Evolutionary conservation across 2,329 filamentous ascomycete species (phyloP).

Genomic region (Nannizziopsis barbatae): DNA sequence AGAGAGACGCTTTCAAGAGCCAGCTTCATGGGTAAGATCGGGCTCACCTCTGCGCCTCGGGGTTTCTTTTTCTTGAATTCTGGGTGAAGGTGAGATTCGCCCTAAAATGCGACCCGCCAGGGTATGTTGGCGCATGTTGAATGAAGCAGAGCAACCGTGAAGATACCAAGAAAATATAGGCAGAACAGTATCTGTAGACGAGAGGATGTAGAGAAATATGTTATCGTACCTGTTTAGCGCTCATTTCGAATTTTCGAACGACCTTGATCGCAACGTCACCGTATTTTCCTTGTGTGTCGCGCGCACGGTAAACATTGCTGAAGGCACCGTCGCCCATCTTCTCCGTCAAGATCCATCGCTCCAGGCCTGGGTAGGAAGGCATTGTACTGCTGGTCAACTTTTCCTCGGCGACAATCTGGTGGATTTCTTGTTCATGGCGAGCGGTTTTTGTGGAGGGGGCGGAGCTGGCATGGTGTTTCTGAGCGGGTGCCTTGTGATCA

Average conservation of each 20-base stretch:
- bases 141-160: not conserved
- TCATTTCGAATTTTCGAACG: slow-evolving; percentile 98
- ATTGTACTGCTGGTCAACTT: slow-evolving; percentile 75
- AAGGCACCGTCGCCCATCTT: slow-evolving; percentile 99
- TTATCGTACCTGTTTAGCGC: slow-evolving; percentile 71
- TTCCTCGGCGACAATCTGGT: slow-evolving; percentile 83
- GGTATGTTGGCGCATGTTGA: slow-evolving; percentile 7
- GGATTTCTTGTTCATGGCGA: slow-evolving; percentile 53
- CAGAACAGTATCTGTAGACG: not conserved
- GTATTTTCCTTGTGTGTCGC: slow-evolving; percentile 58
- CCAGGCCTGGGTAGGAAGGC: slow-evolving; percentile 71
- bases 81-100: slow-evolving; percentile 85
- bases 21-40: slow-evolving; percentile 21
- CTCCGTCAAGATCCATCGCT: slow-evolving; percentile 75
- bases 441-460: slow-evolving; percentile 39
- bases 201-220: slow-evolving; percentile 24
- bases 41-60: slow-evolving; percentile 92
- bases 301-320: slow-evolving; percentile 92
- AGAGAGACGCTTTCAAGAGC: not conserved
- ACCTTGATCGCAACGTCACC: slow-evolving; percentile 95
- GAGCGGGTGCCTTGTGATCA: slow-evolving; percentile 44
- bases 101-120: slow-evolving; percentile 46
- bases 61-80: slow-evolving; percentile 76
- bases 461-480: slow-evolving; percentile 30
- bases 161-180: not conserved